These are phyloP conservation scores for Fusarium nygamai DNA, from an alignment of 2,329 filamentous ascomycete species.

Conservation along the genomic window DNA sequence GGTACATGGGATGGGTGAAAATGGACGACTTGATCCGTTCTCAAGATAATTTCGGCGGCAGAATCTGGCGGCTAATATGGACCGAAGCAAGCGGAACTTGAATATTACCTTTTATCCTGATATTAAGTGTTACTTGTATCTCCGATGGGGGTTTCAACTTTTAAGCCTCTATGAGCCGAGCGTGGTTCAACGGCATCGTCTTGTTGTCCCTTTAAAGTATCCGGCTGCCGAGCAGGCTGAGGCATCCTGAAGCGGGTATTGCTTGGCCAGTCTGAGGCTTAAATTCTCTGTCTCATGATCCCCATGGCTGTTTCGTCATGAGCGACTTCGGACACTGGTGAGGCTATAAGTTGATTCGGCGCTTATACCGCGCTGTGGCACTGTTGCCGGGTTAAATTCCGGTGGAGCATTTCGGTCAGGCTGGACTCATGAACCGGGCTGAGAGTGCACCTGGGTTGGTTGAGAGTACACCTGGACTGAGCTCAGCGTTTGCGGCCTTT, in stretches of 20 bases:
- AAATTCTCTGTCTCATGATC: conserved; percentile 5
- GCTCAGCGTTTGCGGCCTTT: conserved; percentile 39
- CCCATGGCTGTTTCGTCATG: conserved; percentile 24
- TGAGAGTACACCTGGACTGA: conserved; percentile 29
- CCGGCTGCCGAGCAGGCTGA: conserved; percentile 1
- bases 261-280: conserved; percentile 8
- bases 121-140: conserved; percentile 4
- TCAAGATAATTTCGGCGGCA: conserved; percentile 18
- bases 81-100: conserved; percentile 5
- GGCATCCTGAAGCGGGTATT: conserved; percentile 5
- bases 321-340: conserved; percentile 42
- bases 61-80: conserved; percentile 32
- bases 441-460: conserved; percentile 21
- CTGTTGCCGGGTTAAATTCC: conserved; percentile 39
- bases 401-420: conserved; percentile 28
- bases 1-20: conserved; percentile 24
- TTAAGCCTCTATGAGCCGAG: conserved; percentile 8
- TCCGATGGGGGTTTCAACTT: conserved; percentile 1
- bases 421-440: conserved; percentile 12
- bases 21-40: conserved; percentile 15
- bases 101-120: conserved; percentile 11
- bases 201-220: background rate
- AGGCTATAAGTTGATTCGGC: conserved; percentile 34
- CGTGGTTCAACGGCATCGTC: background rate
- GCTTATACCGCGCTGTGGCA: conserved; percentile 35